A percentile compares a stretch with the other conserved stretches of the same genome.
These are phyloP conservation scores for Populus alba DNA, from an alignment of 345 rosid species.

Conservation along the genomic window DNA sequence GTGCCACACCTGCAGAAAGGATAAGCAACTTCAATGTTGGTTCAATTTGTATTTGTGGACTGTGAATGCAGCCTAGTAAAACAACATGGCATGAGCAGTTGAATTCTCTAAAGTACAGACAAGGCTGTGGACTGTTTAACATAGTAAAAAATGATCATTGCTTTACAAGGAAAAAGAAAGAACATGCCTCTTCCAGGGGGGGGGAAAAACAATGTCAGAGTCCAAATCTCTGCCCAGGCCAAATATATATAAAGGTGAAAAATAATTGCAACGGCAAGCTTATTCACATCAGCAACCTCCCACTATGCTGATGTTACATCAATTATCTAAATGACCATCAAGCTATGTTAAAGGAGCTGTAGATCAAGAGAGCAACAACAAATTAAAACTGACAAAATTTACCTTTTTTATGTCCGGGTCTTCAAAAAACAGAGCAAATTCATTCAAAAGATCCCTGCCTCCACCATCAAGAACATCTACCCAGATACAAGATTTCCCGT, in stretches of 20 bases:
- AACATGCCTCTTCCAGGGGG: background rate
- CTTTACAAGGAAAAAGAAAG: background rate
- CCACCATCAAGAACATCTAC: conserved; percentile 93
- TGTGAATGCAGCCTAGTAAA: background rate
- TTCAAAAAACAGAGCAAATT: conserved; percentile 71
- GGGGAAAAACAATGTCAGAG: no score
- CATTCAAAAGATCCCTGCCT: conserved; percentile 55
- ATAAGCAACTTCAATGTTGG: conserved; percentile 13
- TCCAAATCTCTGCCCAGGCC: background rate
- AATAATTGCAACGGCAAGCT: background rate
- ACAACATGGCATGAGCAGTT: background rate
- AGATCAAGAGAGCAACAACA: background rate
- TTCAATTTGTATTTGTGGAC: conserved; percentile 3
- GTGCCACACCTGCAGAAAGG: conserved; percentile 80
- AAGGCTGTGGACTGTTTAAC: background rate
- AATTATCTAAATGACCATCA: conserved; percentile 5
- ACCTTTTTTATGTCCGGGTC: conserved; percentile 73
- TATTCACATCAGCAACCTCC: background rate
- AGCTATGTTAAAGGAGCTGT: conserved; percentile 1
- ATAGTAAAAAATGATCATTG: background rate
- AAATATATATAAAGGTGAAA: background rate
- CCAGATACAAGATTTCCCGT: conserved; percentile 90
- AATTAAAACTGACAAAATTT: background rate
- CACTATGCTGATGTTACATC: background rate
- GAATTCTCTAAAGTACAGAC: background rate